Evolutionary conservation across 495 filamentous ascomycete genomes (phyloP).

Genomic region (Podospora conica): DNA sequence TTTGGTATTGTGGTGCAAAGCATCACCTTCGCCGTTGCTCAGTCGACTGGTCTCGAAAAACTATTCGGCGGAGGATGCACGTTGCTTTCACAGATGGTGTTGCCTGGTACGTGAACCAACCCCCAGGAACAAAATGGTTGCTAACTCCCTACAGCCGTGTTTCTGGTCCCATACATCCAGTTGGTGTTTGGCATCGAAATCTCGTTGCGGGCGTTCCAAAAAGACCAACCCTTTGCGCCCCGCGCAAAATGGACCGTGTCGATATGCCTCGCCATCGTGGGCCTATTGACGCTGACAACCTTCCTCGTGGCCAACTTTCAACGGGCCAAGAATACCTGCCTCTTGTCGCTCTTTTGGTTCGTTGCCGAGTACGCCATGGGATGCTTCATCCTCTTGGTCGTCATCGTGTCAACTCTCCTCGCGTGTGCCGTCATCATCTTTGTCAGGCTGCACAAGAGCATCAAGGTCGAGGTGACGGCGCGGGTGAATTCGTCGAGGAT

Average conservation of each 20-base stretch:
- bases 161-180: slow-evolving; percentile 44
- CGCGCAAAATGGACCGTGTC: slow-evolving; percentile 38
- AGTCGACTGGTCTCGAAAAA: slow-evolving; percentile 36
- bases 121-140: neutral
- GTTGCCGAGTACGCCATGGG: slow-evolving; percentile 38
- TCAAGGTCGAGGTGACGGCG: slow-evolving; percentile 37
- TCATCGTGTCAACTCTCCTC: slow-evolving; percentile 28
- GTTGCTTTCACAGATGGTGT: slow-evolving; percentile 38
- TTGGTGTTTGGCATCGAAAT: slow-evolving; percentile 40
- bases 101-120: slow-evolving; percentile 36
- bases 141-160: slow-evolving; percentile 35
- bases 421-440: slow-evolving; percentile 32
- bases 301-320: slow-evolving; percentile 41
- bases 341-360: slow-evolving; percentile 47
- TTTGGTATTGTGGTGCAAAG: slow-evolving; percentile 42
- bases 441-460: slow-evolving; percentile 32
- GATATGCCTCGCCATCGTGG: slow-evolving; percentile 36
- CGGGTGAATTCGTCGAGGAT: slow-evolving; percentile 40
- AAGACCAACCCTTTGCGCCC: slow-evolving; percentile 32
- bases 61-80: slow-evolving; percentile 38
- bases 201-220: slow-evolving; percentile 34
- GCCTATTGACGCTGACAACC: slow-evolving; percentile 32
- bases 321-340: slow-evolving; percentile 35
- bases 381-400: slow-evolving; percentile 34
- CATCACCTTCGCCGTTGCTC: slow-evolving; percentile 39